Percentiles rank a stretch among this genome's conserved stretches.
phyloP scores from a whole-genome alignment of 176 grass and related monocot species.

The Oryza longistaminata region DNA sequence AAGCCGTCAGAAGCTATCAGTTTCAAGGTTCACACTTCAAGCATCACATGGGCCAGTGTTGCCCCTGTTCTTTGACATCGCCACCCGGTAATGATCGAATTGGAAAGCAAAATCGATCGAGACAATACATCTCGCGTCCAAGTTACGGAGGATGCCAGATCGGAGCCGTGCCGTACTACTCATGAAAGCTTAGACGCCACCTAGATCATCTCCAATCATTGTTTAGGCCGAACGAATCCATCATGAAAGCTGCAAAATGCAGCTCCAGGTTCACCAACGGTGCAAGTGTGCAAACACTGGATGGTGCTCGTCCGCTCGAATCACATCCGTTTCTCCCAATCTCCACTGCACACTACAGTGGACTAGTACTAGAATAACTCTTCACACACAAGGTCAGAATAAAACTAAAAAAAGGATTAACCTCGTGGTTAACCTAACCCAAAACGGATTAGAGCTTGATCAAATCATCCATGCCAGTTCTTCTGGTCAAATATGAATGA shows the following conservation, averaged over 20 bases:
- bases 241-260: background rate
- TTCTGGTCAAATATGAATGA: background rate
- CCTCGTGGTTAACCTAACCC: background rate
- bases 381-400: background rate
- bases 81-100: background rate
- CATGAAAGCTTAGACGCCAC: background rate
- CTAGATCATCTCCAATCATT: background rate
- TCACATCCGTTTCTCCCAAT: background rate
- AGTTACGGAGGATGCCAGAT: background rate
- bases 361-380: background rate
- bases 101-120: background rate
- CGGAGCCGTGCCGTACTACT: background rate
- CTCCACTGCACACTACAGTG: background rate
- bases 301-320: background rate
- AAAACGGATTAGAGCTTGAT: background rate
- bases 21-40: background rate
- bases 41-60: background rate
- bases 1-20: background rate
- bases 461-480: background rate
- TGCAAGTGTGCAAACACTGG: background rate
- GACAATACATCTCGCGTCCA: background rate
- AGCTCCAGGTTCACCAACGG: background rate
- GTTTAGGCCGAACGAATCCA: background rate
- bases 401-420: background rate
- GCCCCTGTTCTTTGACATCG: background rate